These are phyloP conservation scores for Nothopassalora personata DNA, from an alignment of 2,329 filamentous ascomycete species.

Conservation along the genomic window DNA sequence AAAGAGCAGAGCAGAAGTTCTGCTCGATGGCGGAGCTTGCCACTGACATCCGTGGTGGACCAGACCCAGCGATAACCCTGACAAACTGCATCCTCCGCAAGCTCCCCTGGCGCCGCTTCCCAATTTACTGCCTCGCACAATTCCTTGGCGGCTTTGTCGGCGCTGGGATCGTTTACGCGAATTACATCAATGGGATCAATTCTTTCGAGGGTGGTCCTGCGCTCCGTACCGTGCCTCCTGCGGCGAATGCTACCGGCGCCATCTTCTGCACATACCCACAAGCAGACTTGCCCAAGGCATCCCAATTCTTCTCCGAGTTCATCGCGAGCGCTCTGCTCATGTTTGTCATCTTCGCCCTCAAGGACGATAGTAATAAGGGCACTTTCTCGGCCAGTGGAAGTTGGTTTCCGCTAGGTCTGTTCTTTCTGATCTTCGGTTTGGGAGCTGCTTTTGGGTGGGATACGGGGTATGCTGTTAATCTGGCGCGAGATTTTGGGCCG, in stretches of 20 bases:
- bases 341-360: conserved; percentile 65
- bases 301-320: conserved; percentile 68
- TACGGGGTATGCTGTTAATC: conserved; percentile 62
- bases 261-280: conserved; percentile 67
- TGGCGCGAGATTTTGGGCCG: conserved; percentile 66
- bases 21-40: too few species aligned
- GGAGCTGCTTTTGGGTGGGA: conserved; percentile 65
- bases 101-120: conserved; percentile 64
- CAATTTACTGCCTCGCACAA: conserved; percentile 62
- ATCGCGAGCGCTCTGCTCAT: conserved; percentile 61
- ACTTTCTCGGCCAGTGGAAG: conserved; percentile 30
- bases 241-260: conserved; percentile 54
- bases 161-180: conserved; percentile 40
- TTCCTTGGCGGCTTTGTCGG: conserved; percentile 62
- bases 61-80: conserved; percentile 64
- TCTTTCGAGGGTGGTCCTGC: conserved; percentile 54
- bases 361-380: conserved; percentile 46
- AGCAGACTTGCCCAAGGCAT: conserved; percentile 56
- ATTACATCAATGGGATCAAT: conserved; percentile 54
- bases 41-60: background rate
- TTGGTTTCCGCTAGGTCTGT: conserved; percentile 54
- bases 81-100: conserved; percentile 63
- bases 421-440: conserved; percentile 64
- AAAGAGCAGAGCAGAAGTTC: background rate
- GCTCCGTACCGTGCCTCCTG: conserved; percentile 58